Evolutionary conservation across 2,329 filamentous ascomycete genomes (phyloP).

Genomic region (Fusarium lateritium): DNA sequence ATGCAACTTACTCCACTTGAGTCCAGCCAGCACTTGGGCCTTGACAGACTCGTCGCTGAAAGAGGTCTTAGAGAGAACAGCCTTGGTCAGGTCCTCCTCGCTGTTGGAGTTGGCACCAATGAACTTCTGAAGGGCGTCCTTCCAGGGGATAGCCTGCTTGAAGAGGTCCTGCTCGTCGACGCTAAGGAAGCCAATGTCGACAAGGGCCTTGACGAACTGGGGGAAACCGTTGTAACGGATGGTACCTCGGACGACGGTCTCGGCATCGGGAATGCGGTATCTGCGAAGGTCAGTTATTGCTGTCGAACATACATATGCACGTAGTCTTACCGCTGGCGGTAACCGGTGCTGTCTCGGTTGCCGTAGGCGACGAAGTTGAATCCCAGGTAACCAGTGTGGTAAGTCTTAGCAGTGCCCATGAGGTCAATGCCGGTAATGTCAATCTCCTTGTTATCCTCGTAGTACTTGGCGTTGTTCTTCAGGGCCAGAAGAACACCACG

Average conservation of each 20-base stretch:
- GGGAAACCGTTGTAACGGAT: conserved; percentile 92
- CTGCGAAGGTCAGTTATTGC: conserved; percentile 11
- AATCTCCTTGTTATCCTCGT: conserved; percentile 82
- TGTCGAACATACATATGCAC: not conserved
- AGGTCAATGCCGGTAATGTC: conserved; percentile 75
- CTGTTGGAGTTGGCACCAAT: conserved; percentile 76
- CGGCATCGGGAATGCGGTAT: conserved; percentile 86
- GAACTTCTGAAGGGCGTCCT: conserved; percentile 85
- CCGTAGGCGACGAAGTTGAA: conserved; percentile 93
- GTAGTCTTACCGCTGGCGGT: conserved; percentile 83
- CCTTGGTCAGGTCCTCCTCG: conserved; percentile 78
- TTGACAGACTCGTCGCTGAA: conserved; percentile 41
- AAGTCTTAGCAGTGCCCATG: conserved; percentile 90
- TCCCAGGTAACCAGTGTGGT: conserved; percentile 83
- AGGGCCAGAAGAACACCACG: conserved; percentile 91
- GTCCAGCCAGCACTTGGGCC: conserved; percentile 33
- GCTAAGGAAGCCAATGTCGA: conserved; percentile 90
- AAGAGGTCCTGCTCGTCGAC: conserved; percentile 70
- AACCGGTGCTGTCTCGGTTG: conserved; percentile 90
- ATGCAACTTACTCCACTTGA: conserved; percentile 30
- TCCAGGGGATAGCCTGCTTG: conserved; percentile 81
- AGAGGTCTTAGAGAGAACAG: conserved; percentile 78
- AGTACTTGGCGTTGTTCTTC: conserved; percentile 87
- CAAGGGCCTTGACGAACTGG: conserved; percentile 87
- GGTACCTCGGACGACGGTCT: conserved; percentile 87